Base-by-base conservation (phyloP, 1,284 basidiomycete species). In the Cutaneotrichosporon sp. region DNA sequence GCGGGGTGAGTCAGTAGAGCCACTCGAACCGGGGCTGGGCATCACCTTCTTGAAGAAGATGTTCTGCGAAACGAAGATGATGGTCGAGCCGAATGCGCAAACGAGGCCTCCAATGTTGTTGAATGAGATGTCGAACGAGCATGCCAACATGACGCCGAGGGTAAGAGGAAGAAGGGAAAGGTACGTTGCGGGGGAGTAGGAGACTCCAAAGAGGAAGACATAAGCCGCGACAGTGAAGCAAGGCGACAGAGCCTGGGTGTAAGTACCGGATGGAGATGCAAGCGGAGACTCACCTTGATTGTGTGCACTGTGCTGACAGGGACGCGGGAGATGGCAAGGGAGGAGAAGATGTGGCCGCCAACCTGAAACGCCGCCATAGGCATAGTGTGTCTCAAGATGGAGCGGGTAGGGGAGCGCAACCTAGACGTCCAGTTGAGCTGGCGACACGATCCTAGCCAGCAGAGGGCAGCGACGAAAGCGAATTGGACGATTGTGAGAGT, bases 31-130 rank as follows among this genome's bases (percentile, higher is more conserved):
- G 9, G 84, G 83, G 16, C 66, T 67, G 1, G 92, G 92, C 80
- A 99, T 86, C 56, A 98, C 85, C 79, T 97, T 97, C 77, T 99
- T 99, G 81, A 94, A 96, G 75, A 94, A 97, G 66, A 99, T 97
- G 77, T 98, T 98, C 61, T 93, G 93, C 55, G 88, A 90, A 46
- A 99, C 96, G 70, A 98, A 97, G 61, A 99, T 84, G 55, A 97
- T 76, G 22, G 93, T 93, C 14, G 90, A 94, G 33, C 91, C 91
- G 66, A 97, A 90, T 4, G 92, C 91, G 71, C 88, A 94, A 14
- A 93, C 75, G 22, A 97, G 77, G 17, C 92, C 92, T 42, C 87
- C 76, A 6, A 82, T 76, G 72, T 93, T 94, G 41, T 87, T 89
- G 5, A 84, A 83, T 3, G 89, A 88, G 51, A 93, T 78, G 75